Evolutionary conservation across 2,329 filamentous ascomycete genomes (phyloP).

Genomic region (Beauveria scarabaeidicola): DNA sequence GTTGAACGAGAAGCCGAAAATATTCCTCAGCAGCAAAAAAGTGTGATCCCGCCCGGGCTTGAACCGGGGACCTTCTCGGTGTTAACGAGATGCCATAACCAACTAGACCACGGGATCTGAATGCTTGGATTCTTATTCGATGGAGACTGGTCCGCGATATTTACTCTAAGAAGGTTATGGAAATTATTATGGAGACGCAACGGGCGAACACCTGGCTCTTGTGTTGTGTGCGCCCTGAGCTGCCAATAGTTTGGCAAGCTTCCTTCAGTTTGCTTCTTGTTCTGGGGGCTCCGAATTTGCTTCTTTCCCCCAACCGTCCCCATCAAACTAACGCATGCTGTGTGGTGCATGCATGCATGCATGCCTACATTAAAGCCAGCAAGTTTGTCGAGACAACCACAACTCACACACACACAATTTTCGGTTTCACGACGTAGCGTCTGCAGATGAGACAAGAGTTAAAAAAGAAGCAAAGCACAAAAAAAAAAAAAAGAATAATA

Average conservation of each 20-base stretch:
- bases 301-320: neutral
- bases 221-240: neutral
- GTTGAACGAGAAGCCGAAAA: neutral
- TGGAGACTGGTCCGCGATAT: neutral
- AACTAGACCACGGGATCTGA: slow-evolving; percentile 12
- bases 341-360: too few relatives aligned
- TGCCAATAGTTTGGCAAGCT: neutral
- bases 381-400: neutral
- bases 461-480: neutral
- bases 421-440: neutral
- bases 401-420: neutral
- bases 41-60: slow-evolving; percentile 11
- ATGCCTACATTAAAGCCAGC: too few relatives aligned
- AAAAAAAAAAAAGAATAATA: neutral
- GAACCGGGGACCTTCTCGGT: slow-evolving; percentile 13
- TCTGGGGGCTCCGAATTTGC: neutral
- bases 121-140: slow-evolving; percentile 1
- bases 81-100: slow-evolving; percentile 12
- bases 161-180: neutral
- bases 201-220: neutral
- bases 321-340: neutral
- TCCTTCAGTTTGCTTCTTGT: neutral
- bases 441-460: neutral
- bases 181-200: neutral
- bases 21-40: slow-evolving; percentile 3